Percentiles rank a stretch among this genome's conserved stretches.
phyloP scores from a whole-genome alignment of 1,284 basidiomycete species.

The Vanrija sp. region DNA sequence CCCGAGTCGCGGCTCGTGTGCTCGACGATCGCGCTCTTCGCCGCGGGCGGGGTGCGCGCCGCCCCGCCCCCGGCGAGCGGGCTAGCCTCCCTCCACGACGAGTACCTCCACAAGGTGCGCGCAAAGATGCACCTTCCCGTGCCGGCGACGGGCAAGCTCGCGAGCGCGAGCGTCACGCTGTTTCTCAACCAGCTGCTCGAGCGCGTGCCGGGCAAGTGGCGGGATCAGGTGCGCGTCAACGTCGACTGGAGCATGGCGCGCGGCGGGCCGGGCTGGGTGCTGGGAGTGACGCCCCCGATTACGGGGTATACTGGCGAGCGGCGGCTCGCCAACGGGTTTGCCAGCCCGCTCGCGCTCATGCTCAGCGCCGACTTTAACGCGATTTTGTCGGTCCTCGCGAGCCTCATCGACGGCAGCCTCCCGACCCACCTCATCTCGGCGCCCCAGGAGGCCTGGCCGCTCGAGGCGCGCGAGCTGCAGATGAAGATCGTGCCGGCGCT shows the following conservation, averaged over 20 bases:
- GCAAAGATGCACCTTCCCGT: too few relatives aligned
- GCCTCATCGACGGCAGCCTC: not conserved
- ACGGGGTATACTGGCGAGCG: constrained; percentile 1
- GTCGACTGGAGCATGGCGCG: constrained; percentile 4
- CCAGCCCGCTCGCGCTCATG: constrained; percentile 2
- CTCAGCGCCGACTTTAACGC: constrained; percentile 6
- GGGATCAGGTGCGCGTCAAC: constrained; percentile 1
- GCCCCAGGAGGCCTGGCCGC: not conserved
- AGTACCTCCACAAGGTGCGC: too few relatives aligned
- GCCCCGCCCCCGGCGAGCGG: too few relatives aligned
- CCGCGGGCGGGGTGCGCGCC: not conserved
- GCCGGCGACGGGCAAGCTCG: not conserved
- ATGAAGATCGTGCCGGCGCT: not conserved
- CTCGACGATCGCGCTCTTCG: not conserved
- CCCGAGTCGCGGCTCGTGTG: constrained; percentile 2
- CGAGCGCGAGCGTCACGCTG: not conserved
- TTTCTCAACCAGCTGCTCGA: constrained; percentile 2
- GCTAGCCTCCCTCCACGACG: too few relatives aligned
- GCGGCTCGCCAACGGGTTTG: not conserved
- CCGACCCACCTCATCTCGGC: not conserved
- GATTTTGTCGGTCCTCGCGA: not conserved
- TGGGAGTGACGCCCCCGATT: constrained; percentile 1
- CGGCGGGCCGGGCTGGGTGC: constrained; percentile 5
- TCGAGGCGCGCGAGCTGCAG: constrained; percentile 7
- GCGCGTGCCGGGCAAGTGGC: constrained; percentile 3